Evolutionary conservation across 2,329 filamentous ascomycete species (phyloP).

Genomic region (Fusarium setosum): DNA sequence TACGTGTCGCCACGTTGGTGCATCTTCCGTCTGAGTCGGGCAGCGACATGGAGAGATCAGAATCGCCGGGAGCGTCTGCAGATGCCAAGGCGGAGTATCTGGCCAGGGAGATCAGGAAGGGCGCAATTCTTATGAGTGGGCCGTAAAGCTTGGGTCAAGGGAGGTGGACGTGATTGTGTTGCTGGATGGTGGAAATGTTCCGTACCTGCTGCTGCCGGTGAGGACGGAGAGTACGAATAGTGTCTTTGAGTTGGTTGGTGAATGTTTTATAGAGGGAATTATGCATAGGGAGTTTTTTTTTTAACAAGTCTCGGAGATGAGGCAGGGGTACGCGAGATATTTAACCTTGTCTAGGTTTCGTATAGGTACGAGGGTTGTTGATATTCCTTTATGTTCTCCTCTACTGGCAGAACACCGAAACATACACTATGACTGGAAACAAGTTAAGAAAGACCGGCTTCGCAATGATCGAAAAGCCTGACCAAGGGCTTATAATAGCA

Average conservation of each 20-base stretch:
- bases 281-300: slow-evolving; percentile 25
- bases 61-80: neutral
- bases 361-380: too few species aligned
- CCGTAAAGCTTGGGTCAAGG: neutral
- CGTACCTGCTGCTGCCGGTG: slow-evolving; percentile 12
- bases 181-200: slow-evolving; percentile 23
- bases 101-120: neutral
- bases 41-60: neutral
- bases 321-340: neutral
- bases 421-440: too few species aligned
- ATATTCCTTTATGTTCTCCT: too few species aligned
- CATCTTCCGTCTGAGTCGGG: neutral
- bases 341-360: neutral
- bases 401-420: too few species aligned
- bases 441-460: too few species aligned
- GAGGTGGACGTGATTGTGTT: slow-evolving; percentile 21
- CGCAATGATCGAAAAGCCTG: too few species aligned
- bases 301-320: neutral
- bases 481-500: too few species aligned
- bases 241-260: slow-evolving; percentile 16
- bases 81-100: neutral
- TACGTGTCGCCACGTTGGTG: neutral
- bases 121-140: neutral
- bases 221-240: neutral
- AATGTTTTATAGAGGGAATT: slow-evolving; percentile 26